Base-by-base conservation (phyloP, 352 stramenopile species). In the Phytophthora parvispora region DNA sequence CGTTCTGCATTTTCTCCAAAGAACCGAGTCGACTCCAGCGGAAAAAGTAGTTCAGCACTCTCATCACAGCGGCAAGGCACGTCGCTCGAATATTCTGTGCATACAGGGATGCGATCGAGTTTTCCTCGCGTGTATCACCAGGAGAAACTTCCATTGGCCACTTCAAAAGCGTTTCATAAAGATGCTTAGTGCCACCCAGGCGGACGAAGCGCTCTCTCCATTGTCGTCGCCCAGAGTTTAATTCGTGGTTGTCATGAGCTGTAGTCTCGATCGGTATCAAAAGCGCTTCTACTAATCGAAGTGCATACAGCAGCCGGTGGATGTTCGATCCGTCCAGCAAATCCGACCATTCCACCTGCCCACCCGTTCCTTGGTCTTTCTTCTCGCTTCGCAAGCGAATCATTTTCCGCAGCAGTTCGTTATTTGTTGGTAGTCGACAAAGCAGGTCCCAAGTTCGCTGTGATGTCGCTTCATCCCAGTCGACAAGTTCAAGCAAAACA, bases 161-260 rank as follows among this genome's bases (percentile, higher is more conserved):
- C 16, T 67, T 54, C 6, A 85, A 29, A 10, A 91, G 52, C 9
- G 52, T 74, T 22, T 78, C 61, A 45, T 81, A 81, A 13, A 96
- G 43, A 64, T 93, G 75, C 6, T 47, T 63, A 0, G 66, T 60
- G 10, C 88, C 88, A 20, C 85, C 86, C 10, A 94, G 64, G 9
- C 86, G 84, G 18, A 93, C 74, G 57, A 96, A 96, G 0, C 85
- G 85, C 24, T 96, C 85, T 40, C 85, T 83, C 88, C 88, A 96
- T 45, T 94, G 85, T 20, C 88, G 77, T 24, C 83, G 77, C 2
- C 84, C 81, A 1, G 59, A 74, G 59, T 92, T 80, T 1, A 74
- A n/a, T 9, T 83, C 57, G 0, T 53, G 22, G 7, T 64, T 51
- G 6, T 5, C 29, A 28, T 20, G 56, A 20, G 6, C 15, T 32